phyloP scores from a whole-genome alignment of 1,284 basidiomycete genomes.

The Irpex sp. region DNA sequence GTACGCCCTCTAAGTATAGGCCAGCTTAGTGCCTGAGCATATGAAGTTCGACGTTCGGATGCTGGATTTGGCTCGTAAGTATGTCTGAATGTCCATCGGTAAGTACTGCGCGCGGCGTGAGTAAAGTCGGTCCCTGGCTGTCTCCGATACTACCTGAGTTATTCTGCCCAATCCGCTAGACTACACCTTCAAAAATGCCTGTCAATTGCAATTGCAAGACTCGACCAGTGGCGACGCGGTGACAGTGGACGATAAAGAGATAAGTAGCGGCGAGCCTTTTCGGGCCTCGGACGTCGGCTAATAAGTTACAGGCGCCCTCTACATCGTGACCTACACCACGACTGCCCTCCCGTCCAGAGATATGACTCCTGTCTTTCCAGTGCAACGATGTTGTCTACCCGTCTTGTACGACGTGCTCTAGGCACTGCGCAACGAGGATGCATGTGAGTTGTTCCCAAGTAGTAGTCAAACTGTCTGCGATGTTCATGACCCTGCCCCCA shows the following conservation, averaged over 20 bases:
- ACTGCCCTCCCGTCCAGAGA: not conserved
- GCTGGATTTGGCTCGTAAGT: too few relatives aligned
- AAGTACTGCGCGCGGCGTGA: too few relatives aligned
- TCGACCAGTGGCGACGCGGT: too few relatives aligned
- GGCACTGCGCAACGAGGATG: not conserved
- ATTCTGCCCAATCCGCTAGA: too few relatives aligned
- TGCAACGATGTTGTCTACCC: not conserved
- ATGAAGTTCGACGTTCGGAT: too few relatives aligned
- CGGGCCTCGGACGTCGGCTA: not conserved
- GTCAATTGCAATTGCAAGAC: too few relatives aligned
- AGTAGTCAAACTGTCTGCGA: not conserved
- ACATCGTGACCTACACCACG: conserved; percentile 2
- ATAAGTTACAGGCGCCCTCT: not conserved
- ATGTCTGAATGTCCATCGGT: too few relatives aligned
- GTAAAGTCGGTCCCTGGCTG: too few relatives aligned
- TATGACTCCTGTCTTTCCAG: not conserved
- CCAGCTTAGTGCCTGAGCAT: too few relatives aligned
- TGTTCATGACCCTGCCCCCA: not conserved
- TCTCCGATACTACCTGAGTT: too few relatives aligned
- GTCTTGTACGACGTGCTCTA: conserved; percentile 1
- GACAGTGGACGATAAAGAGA: not conserved
- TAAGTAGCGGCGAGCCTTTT: not conserved
- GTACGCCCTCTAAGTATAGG: not conserved
- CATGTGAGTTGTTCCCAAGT: not conserved
- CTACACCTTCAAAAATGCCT: too few relatives aligned